Conservation (phyloP, 805 yeast species). For the Candida pseudofarinosa region DNA sequence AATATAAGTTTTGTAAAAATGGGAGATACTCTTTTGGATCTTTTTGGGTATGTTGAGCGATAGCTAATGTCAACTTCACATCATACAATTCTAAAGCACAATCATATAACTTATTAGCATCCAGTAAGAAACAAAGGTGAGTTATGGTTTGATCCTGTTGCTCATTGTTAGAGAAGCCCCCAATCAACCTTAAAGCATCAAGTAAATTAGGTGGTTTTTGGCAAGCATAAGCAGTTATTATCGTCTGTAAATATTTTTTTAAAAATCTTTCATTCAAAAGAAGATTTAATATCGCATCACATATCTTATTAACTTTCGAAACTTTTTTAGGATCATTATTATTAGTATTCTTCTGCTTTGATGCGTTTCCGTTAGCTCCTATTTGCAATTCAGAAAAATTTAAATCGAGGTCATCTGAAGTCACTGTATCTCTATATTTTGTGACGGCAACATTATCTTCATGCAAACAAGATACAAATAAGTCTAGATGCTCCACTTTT, state of each 20-base stretch:
- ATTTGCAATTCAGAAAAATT: conserved; percentile 19
- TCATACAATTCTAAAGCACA: conserved; percentile 81
- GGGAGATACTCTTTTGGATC: conserved; percentile 98
- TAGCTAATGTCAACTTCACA: conserved; percentile 69
- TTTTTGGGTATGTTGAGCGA: conserved; percentile 95
- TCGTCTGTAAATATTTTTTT: conserved; percentile 63
- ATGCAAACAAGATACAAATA: conserved; percentile 79
- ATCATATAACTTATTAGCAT: conserved; percentile 76
- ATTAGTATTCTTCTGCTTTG: conserved; percentile 36
- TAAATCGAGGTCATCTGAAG: conserved; percentile 8
- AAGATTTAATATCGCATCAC: conserved; percentile 63
- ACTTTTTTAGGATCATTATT: conserved; percentile 15
- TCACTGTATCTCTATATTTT: conserved; percentile 72
- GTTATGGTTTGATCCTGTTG: conserved; percentile 59
- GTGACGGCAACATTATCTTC: conserved; percentile 83
- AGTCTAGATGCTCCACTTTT: conserved; percentile 71
- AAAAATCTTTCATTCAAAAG: conserved; percentile 50
- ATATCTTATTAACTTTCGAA: conserved; percentile 71
- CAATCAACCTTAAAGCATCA: conserved; percentile 66
- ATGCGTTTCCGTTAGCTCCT: conserved; percentile 22
- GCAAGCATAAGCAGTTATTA: conserved; percentile 89
- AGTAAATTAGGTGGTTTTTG: conserved; percentile 81
- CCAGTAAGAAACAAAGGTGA: conserved; percentile 87
- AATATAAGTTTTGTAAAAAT: conserved; percentile 75
- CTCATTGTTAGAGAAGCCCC: conserved; percentile 43